Conservation (phyloP, 139 green algal genomes). For the Chlamydomonas schloesseri region DNA sequence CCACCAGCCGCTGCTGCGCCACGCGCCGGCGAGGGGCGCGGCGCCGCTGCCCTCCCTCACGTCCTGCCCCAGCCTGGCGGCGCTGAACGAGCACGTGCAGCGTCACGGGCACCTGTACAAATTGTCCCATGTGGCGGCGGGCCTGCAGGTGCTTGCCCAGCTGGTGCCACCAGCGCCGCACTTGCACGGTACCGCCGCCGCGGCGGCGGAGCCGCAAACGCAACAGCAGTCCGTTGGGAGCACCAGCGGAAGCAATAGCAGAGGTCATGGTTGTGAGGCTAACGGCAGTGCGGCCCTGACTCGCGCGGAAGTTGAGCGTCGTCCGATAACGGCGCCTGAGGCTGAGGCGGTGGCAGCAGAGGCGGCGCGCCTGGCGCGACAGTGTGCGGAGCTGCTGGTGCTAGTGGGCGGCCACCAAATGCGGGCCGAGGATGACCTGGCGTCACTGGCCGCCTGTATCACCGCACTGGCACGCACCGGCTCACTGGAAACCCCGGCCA, state of each 20-base stretch:
- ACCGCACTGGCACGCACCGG: background rate
- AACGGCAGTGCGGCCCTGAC: too few species aligned
- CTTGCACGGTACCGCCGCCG: too few species aligned
- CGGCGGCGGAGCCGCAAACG: background rate
- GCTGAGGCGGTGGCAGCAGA: background rate
- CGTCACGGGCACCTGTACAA: background rate
- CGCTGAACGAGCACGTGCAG: conserved; percentile 8
- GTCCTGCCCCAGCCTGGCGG: background rate
- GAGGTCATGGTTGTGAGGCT: too few species aligned
- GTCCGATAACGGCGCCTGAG: too few species aligned
- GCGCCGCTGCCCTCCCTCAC: background rate
- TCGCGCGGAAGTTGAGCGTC: too few species aligned
- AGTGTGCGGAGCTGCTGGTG: background rate
- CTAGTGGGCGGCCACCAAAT: background rate
- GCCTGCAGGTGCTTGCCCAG: background rate
- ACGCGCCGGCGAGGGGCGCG: background rate
- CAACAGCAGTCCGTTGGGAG: background rate
- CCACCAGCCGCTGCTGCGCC: background rate
- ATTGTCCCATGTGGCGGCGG: background rate
- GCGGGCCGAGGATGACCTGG: background rate
- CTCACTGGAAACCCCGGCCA: too few species aligned
- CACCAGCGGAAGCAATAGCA: background rate
- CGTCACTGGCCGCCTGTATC: background rate
- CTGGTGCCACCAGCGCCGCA: background rate
- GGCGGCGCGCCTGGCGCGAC: background rate